phyloP scores from a whole-genome alignment of 2,329 filamentous ascomycete species.

The Catunica adiposa region DNA sequence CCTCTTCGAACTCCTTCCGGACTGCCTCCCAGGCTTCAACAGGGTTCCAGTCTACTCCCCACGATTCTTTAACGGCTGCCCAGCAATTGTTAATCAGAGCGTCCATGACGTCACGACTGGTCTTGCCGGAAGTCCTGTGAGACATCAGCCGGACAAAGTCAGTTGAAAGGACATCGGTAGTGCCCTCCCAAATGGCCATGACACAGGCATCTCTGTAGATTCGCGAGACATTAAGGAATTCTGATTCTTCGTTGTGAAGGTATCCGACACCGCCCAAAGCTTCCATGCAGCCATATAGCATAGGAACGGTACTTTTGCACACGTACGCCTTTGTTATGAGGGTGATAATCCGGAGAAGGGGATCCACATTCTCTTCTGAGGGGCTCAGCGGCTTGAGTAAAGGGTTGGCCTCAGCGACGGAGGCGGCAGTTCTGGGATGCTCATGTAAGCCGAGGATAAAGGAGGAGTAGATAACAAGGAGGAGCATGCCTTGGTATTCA shows the following conservation, averaged over 20 bases:
- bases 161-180: slow-evolving; percentile 50
- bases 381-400: slow-evolving; percentile 20
- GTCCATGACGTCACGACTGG: slow-evolving; percentile 27
- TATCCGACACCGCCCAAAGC: slow-evolving; percentile 50
- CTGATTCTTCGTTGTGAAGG: slow-evolving; percentile 41
- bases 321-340: slow-evolving; percentile 44
- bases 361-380: slow-evolving; percentile 20
- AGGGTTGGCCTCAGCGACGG: background rate
- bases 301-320: slow-evolving; percentile 32
- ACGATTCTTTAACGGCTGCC: slow-evolving; percentile 7
- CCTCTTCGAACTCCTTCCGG: slow-evolving; percentile 22
- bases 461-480: slow-evolving; percentile 37
- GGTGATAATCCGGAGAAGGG: slow-evolving; percentile 40
- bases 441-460: slow-evolving; percentile 39
- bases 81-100: slow-evolving; percentile 22
- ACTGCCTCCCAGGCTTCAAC: slow-evolving; percentile 26
- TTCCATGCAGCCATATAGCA: slow-evolving; percentile 44
- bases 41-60: slow-evolving; percentile 20
- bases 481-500: slow-evolving; percentile 39
- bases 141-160: slow-evolving; percentile 33
- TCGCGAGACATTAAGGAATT: slow-evolving; percentile 48
- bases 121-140: slow-evolving; percentile 24
- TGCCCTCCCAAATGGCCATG: slow-evolving; percentile 55
- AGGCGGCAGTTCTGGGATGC: slow-evolving; percentile 20
- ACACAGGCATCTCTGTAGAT: slow-evolving; percentile 49